Evolutionary conservation across 106 monocot genomes (phyloP).

Genomic region (Dendrobium nobile): DNA sequence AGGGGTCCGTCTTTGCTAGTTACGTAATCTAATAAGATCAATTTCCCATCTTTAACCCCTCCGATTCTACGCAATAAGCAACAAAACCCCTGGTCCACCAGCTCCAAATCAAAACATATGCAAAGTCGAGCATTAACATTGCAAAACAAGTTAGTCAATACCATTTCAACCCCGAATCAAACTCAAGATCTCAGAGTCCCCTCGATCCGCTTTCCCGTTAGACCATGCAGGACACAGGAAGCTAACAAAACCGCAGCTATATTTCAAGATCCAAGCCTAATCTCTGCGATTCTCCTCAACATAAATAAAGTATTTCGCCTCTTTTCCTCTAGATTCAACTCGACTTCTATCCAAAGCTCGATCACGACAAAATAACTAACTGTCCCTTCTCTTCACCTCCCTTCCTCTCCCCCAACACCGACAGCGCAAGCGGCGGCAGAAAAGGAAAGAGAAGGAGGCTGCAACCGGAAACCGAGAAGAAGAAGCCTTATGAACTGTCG

Average conservation of each 20-base stretch:
- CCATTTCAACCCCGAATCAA: constrained; percentile 11
- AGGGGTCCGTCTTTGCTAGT: not conserved
- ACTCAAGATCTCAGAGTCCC: not conserved
- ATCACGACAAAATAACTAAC: not conserved
- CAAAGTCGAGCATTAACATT: not conserved
- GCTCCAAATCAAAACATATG: not conserved
- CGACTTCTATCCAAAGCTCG: not conserved
- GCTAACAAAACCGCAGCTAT: not conserved
- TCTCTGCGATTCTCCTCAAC: not conserved
- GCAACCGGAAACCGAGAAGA: not conserved
- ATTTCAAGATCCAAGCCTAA: not conserved
- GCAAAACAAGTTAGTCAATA: constrained; percentile 2
- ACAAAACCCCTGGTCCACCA: not conserved
- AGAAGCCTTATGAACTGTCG: not conserved
- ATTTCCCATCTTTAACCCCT: not conserved
- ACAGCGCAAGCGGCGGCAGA: not conserved
- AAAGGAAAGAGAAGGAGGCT: not conserved
- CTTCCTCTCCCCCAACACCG: not conserved
- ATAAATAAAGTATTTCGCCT: not conserved
- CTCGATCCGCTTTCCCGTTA: not conserved
- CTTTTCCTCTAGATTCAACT: constrained; percentile 5
- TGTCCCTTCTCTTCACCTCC: not conserved
- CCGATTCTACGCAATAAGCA: not conserved
- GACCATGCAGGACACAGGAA: not conserved
- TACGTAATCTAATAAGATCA: not conserved